Base-by-base conservation (phyloP, 495 filamentous ascomycete genomes). In the Saxispiralis lemnorum region DNA sequence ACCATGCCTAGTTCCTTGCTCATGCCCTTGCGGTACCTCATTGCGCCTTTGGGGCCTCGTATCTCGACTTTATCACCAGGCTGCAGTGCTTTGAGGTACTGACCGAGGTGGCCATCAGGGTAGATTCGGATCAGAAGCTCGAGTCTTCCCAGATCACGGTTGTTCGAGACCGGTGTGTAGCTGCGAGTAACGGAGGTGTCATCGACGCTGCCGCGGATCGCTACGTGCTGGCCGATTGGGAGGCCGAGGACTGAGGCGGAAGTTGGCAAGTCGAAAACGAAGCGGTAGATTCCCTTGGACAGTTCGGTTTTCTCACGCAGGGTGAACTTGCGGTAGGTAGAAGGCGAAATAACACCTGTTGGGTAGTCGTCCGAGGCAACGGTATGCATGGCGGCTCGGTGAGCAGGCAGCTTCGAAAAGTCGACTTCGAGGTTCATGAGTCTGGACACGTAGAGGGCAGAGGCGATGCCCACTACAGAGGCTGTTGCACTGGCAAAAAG, bases 1-100 rank as follows among this genome's bases (percentile, higher is more conserved):
- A 71, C 48, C 60, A 70, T 67, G 14, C 66, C 66, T 35, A 71
- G 7, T 7, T 33, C 9, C 31, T n/a, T 7, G 7, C 9, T n/a
- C n/a, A 33, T 7, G 31, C n/a, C 31, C 31, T 33, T 33, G 31
- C 31, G 31, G 31, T 33, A 33, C n/a, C n/a, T 33, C 31, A 33
- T 33, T 7, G 31, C 31, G 31, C 31, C 31, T 33, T 33, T 33
- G 9, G 31, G 31, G 7, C 31, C 31, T 33, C 31, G 7, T 7
- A 33, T 33, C 9, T 33, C 31, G 7, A 33, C 31, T n/a, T n/a
- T 33, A 33, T 33, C 31, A n/a, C 31, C 31, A n/a, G n/a, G 9
- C 9, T n/a, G 7, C 9, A 33, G 31, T 33, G 31, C 7, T 33
- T 7, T 9, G 9, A 33, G n/a, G 31, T 33, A 33, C 31, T 33